Base-by-base conservation (phyloP, 2,329 filamentous ascomycete genomes). In the Sarocladium kiliense region DNA sequence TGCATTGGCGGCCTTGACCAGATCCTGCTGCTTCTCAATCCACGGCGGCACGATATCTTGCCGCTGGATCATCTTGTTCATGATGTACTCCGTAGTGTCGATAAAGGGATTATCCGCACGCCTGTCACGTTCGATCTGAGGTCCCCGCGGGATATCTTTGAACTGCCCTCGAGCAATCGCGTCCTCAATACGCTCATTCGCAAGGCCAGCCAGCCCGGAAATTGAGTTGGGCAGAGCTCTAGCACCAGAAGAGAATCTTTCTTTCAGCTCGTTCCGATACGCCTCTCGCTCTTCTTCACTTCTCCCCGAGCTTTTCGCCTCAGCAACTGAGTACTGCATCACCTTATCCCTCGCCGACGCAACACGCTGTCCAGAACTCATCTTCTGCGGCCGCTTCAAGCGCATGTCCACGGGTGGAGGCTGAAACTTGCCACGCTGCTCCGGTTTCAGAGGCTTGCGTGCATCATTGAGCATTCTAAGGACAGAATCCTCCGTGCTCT, bases 21-120 rank as follows among this genome's bases (percentile, higher is more conserved):
- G 75, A 64, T 97, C 91, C 67, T 97, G 93, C 69, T 99, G 94
- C 72, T 97, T 97, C 71, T 99, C 94, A 57, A 99, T 97, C 94
- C 94, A 99, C 0, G 93, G 93, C 1, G 94, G 94, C 1, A 96
- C 90, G 57, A 97, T 89, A 19, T 96, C 92, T 70, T 99, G 94
- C 57, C 88, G 87, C 72, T 97, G 89, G 59, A 99, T 97, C 76
- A 97, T 97, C 72, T 95, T 94, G 73, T 99, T 97, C 87, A 97
- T 88, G 63, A 97, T 89, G 68, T 97, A 97, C 71, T 97, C 93
- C 0, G 94, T 97, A 0, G 93, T 97, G 66, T 97, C 91, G 56
- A 97, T 84, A 65, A 96, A 97, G 0, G 94, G 91, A 62, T 88
- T 95, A 62, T 87, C 87, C 1, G 89, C 88, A 60, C 89, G 85